Conservation (phyloP, 1,284 basidiomycete genomes). For the Ceratobasidium sp. region DNA sequence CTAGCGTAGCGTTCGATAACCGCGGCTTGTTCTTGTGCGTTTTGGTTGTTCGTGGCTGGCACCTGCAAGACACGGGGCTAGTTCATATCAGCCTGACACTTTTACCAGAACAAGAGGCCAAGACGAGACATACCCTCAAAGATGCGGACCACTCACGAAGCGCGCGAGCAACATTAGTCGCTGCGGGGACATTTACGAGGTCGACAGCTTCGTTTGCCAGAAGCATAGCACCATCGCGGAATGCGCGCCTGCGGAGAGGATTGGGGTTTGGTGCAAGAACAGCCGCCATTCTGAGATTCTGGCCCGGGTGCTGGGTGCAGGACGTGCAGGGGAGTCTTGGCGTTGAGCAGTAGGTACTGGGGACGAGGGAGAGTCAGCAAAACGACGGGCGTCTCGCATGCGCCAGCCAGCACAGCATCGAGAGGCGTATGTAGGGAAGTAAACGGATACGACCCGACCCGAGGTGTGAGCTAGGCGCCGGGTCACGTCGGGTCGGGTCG, state of each 20-base stretch:
- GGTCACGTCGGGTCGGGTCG: too few species aligned
- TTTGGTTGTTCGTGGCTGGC: neutral
- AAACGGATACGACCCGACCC: too few species aligned
- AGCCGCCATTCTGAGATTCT: neutral
- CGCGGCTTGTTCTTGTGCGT: neutral
- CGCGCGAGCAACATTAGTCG: neutral
- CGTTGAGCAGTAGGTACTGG: neutral
- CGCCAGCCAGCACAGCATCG: neutral
- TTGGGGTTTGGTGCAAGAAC: neutral
- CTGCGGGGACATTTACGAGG: neutral
- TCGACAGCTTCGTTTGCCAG: neutral
- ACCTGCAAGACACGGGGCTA: conserved; percentile 10
- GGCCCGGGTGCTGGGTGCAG: neutral
- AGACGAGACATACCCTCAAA: neutral
- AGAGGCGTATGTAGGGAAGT: neutral
- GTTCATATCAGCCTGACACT: conserved; percentile 4
- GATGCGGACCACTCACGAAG: neutral
- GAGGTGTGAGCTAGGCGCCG: too few species aligned
- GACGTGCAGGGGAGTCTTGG: neutral
- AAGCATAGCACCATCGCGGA: neutral
- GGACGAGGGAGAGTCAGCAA: neutral
- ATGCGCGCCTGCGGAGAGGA: neutral
- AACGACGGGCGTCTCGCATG: neutral
- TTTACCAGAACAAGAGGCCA: neutral
- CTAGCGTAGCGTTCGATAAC: neutral